A percentile compares a stretch with the other conserved stretches of the same genome.
Evolutionary conservation across 2,329 filamentous ascomycete genomes (phyloP).

Genomic region (Monosporascus sp.): DNA sequence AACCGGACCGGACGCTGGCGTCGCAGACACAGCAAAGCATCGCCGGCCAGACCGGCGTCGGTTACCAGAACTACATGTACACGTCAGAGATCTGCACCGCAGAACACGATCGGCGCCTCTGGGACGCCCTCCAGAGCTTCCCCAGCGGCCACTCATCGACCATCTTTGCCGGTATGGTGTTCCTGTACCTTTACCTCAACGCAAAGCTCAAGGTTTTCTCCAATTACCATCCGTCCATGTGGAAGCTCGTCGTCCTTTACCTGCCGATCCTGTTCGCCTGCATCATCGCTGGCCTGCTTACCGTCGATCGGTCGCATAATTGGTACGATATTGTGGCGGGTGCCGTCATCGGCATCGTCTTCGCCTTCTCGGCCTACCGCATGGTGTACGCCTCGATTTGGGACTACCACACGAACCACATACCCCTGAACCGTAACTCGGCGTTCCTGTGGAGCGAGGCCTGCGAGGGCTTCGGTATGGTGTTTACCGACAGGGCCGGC

Average conservation of each 20-base stretch:
- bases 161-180: conserved; percentile 60
- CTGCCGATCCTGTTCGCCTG: conserved; percentile 56
- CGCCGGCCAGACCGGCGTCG: conserved; percentile 38
- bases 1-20: conserved; percentile 46
- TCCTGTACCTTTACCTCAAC: conserved; percentile 64
- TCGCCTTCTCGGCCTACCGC: conserved; percentile 60
- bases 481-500: conserved; percentile 21
- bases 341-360: conserved; percentile 55
- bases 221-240: conserved; percentile 62
- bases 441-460: conserved; percentile 26
- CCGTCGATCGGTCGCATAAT: conserved; percentile 62
- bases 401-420: conserved; percentile 65
- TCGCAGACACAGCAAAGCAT: conserved; percentile 24
- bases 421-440: conserved; percentile 48
- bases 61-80: conserved; percentile 59
- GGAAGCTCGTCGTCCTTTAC: conserved; percentile 58
- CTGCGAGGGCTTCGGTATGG: conserved; percentile 14
- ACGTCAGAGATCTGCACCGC: conserved; percentile 57
- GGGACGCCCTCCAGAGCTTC: conserved; percentile 60
- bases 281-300: conserved; percentile 56
- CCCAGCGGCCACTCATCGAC: conserved; percentile 65
- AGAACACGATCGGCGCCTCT: conserved; percentile 47
- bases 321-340: conserved; percentile 67
- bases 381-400: conserved; percentile 64
- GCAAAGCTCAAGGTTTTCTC: conserved; percentile 67